Evolutionary conservation across 352 stramenopile species (phyloP).

Genomic region (Pythium volutum): DNA sequence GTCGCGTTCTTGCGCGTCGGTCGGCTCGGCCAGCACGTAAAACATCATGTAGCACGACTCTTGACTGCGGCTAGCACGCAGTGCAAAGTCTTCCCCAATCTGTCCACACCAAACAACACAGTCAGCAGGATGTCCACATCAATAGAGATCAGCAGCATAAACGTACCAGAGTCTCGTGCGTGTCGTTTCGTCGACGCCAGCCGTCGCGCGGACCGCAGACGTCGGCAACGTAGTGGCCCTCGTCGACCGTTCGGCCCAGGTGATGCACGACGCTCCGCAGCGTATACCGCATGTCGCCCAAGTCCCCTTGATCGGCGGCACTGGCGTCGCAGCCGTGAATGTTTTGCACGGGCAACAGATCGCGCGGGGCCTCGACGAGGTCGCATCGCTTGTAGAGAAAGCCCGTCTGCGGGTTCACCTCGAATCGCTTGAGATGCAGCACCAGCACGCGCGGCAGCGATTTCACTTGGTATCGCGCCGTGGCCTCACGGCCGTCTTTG

Average conservation of each 20-base stretch:
- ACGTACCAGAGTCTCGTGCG: conserved; percentile 69
- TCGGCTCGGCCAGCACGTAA: conserved; percentile 53
- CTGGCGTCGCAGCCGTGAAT: conserved; percentile 12
- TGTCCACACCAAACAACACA: conserved; percentile 22
- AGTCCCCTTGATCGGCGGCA: neutral
- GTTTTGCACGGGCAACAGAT: conserved; percentile 19
- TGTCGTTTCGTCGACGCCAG: conserved; percentile 84
- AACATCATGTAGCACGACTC: conserved; percentile 90
- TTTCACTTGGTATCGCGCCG: conserved; percentile 58
- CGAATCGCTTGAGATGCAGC: conserved; percentile 85
- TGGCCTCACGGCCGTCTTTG: conserved; percentile 60
- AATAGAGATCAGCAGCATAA: neutral
- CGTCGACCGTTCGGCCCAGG: conserved; percentile 69
- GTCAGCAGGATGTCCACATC: no score
- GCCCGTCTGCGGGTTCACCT: conserved; percentile 64
- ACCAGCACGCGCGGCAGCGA: conserved; percentile 69
- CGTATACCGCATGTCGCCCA: conserved; percentile 18
- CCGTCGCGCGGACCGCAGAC: conserved; percentile 45
- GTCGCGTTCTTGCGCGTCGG: conserved; percentile 28
- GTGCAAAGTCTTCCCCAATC: conserved; percentile 77
- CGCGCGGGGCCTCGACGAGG: conserved; percentile 51
- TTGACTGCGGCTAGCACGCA: conserved; percentile 69
- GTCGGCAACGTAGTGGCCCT: conserved; percentile 85
- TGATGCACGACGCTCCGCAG: conserved; percentile 81
- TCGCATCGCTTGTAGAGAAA: conserved; percentile 82